Percentiles rank a stretch among this genome's conserved stretches.
Evolutionary conservation across 2,329 filamentous ascomycete genomes (phyloP).

Genomic region (Arachnopeziza araneosa): DNA sequence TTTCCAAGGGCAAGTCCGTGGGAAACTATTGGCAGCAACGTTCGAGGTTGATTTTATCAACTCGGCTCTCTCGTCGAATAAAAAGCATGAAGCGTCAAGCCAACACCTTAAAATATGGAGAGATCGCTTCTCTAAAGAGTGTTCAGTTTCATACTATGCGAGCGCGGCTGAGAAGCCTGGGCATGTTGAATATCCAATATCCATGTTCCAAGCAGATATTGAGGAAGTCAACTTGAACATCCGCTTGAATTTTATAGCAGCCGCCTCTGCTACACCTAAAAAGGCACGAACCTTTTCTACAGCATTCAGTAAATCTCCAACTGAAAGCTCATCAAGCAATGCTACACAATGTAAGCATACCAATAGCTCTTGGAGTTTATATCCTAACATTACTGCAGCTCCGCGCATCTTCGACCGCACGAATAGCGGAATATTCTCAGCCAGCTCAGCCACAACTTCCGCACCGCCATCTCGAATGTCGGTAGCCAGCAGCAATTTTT

Average conservation of each 20-base stretch:
- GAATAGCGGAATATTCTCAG: not conserved
- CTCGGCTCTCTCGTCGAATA: not conserved
- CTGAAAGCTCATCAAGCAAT: not conserved
- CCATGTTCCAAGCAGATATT: not conserved
- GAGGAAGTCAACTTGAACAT: not conserved
- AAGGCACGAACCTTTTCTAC: not conserved
- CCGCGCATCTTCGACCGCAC: not conserved
- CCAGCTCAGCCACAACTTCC: not conserved
- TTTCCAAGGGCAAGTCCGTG: constrained; percentile 1
- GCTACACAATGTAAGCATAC: not conserved
- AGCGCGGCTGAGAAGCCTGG: not conserved
- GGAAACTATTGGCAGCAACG: not conserved
- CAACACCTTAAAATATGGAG: constrained; percentile 3
- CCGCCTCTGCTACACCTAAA: not conserved
- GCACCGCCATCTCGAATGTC: not conserved
- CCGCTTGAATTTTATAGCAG: not conserved
- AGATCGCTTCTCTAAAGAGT: not conserved
- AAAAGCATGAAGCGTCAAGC: not conserved
- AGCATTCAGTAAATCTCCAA: constrained; percentile 1
- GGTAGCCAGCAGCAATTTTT: not conserved
- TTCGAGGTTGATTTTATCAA: not conserved
- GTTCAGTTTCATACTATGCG: constrained; percentile 1
- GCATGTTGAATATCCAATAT: constrained; percentile 1
- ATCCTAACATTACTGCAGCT: not conserved
- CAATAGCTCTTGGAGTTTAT: not conserved